Conservation (phyloP, 352 stramenopile species). For the Phytophthora sojae region DNA sequence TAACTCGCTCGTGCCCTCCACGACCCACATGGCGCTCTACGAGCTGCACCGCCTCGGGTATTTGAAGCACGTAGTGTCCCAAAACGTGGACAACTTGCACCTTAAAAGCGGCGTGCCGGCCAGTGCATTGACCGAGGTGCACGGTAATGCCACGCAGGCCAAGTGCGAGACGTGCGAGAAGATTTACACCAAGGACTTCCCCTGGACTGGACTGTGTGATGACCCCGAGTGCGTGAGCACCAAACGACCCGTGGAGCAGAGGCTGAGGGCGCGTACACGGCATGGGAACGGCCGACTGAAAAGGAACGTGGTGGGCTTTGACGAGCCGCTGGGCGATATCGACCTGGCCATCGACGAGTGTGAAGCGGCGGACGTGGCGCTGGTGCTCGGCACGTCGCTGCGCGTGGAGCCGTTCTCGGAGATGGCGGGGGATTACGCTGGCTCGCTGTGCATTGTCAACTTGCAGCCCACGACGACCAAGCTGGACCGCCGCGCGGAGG, state of each 20-base stretch:
- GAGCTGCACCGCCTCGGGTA: conserved; percentile 79
- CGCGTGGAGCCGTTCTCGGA: conserved; percentile 83
- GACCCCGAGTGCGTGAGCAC: conserved; percentile 68
- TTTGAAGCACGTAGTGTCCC: conserved; percentile 82
- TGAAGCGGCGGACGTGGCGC: conserved; percentile 74
- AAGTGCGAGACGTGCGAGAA: conserved; percentile 90
- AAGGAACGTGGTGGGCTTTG: conserved; percentile 83
- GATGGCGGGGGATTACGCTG: conserved; percentile 82
- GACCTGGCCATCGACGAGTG: conserved; percentile 83
- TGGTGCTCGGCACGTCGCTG: conserved; percentile 82
- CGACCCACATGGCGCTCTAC: conserved; percentile 83
- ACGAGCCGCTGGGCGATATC: conserved; percentile 83
- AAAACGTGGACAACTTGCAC: conserved; percentile 89
- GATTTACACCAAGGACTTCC: conserved; percentile 79
- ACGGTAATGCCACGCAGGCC: conserved; percentile 84
- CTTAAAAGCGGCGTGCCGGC: conserved; percentile 79
- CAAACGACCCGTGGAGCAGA: conserved; percentile 67
- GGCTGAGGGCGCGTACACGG: conserved; percentile 69
- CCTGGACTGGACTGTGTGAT: conserved; percentile 73
- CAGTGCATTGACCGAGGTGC: conserved; percentile 70
- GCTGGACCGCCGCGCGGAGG: conserved; percentile 71
- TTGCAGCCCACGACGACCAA: conserved; percentile 75
- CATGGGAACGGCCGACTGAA: conserved; percentile 81
- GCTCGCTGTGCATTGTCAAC: conserved; percentile 81
- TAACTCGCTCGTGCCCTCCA: conserved; percentile 70